These are phyloP conservation scores for Phytophthora melonis DNA, from an alignment of 352 stramenopile genomes.

Conservation along the genomic window DNA sequence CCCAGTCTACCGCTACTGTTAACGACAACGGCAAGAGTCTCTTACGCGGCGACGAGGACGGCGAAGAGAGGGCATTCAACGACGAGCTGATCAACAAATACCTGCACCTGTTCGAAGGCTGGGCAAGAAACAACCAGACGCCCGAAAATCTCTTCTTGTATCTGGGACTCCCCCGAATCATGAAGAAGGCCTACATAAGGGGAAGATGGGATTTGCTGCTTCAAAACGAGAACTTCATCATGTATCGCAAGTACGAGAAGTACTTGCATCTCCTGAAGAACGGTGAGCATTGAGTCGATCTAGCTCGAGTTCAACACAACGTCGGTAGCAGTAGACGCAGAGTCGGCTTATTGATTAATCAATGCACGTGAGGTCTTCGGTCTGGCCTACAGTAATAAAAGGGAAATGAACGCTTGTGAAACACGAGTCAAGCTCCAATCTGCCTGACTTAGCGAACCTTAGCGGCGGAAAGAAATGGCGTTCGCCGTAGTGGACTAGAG, in stretches of 20 bases:
- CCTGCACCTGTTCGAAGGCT: not conserved
- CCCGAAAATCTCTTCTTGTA: not conserved
- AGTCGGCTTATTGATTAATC: too few species aligned
- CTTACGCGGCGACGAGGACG: not conserved
- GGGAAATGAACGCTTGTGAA: too few species aligned
- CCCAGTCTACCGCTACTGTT: not conserved
- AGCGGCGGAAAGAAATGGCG: too few species aligned
- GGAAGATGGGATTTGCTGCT: not conserved
- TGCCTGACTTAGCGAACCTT: too few species aligned
- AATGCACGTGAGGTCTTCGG: too few species aligned
- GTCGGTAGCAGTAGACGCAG: not conserved
- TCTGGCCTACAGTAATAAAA: too few species aligned
- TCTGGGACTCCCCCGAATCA: not conserved
- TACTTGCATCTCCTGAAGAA: constrained; percentile 1
- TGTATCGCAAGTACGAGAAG: constrained; percentile 10
- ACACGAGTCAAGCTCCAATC: too few species aligned
- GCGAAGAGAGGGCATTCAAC: not conserved
- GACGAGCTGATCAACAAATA: not conserved
- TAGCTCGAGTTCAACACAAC: not conserved
- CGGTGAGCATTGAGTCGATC: not conserved
- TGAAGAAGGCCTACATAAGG: not conserved
- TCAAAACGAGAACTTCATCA: constrained; percentile 4
- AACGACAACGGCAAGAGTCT: not conserved
- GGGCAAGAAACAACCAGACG: constrained; percentile 6
- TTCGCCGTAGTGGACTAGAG: too few species aligned